A percentile compares a stretch with the other conserved stretches of the same genome.
These are phyloP conservation scores for Paramecium tetraurelia DNA, from an alignment of 73 alveolate genomes.

Conservation along the genomic window DNA sequence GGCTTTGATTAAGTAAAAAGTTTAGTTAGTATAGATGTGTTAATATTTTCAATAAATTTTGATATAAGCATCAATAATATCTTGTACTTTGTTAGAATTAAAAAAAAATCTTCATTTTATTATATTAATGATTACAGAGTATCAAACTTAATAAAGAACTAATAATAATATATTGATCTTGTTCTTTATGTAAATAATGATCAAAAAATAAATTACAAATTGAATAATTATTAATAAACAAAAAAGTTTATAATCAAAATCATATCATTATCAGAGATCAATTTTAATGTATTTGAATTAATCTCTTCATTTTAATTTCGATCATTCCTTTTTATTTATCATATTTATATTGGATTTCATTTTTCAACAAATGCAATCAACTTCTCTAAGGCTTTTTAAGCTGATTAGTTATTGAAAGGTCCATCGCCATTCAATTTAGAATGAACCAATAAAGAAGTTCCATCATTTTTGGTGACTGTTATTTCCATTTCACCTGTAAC, in stretches of 20 bases:
- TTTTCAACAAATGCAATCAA: background rate
- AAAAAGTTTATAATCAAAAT: background rate
- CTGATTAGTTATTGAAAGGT: background rate
- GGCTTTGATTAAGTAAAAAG: too few relatives aligned
- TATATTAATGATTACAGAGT: too few relatives aligned
- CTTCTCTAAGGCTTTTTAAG: background rate
- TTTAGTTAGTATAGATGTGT: too few relatives aligned
- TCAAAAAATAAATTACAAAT: too few relatives aligned
- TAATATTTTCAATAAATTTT: too few relatives aligned
- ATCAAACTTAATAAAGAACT: too few relatives aligned
- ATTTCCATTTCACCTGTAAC: conserved; percentile 42
- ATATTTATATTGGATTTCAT: background rate
- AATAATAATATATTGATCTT: too few relatives aligned
- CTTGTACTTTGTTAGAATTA: too few relatives aligned
- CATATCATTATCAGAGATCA: background rate
- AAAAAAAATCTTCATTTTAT: too few relatives aligned
- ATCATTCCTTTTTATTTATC: background rate
- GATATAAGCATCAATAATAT: too few relatives aligned
- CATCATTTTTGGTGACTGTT: conserved; percentile 20
- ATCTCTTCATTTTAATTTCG: background rate
- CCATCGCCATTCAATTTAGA: conserved; percentile 40
- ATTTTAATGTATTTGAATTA: background rate
- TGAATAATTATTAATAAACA: background rate
- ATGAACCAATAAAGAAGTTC: background rate
- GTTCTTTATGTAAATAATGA: too few relatives aligned